Conservation (phyloP, 805 yeast species). For the Blastobotrys attinorum region DNA sequence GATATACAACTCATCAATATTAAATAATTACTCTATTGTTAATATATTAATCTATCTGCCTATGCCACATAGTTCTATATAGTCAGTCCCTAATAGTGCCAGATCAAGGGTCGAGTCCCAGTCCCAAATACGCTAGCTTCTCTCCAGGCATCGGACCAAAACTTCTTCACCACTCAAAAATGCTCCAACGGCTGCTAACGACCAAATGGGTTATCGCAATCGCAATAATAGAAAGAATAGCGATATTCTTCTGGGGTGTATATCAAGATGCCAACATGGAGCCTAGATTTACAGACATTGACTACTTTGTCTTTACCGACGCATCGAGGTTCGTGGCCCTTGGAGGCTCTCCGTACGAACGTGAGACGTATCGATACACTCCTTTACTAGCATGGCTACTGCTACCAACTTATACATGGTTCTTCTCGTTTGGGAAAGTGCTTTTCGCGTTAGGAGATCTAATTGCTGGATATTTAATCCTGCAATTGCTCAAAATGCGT, state of each 20-base stretch:
- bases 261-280: slow-evolving; percentile 78
- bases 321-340: slow-evolving; percentile 66
- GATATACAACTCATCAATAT: no score
- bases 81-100: not conserved
- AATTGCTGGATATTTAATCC: slow-evolving; percentile 62
- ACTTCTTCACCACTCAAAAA: not conserved
- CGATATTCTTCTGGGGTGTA: slow-evolving; percentile 67
- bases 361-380: slow-evolving; percentile 91
- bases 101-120: not conserved
- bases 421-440: slow-evolving; percentile 66
- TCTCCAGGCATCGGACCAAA: not conserved
- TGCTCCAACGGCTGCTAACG: slow-evolving; percentile 1
- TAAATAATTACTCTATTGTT: no score
- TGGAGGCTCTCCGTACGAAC: slow-evolving; percentile 63
- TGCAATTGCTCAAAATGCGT: slow-evolving; percentile 33
- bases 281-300: slow-evolving; percentile 88
- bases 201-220: slow-evolving; percentile 19
- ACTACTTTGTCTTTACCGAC: slow-evolving; percentile 88
- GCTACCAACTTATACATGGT: slow-evolving; percentile 49
- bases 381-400: slow-evolving; percentile 83
- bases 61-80: not conserved
- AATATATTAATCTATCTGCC: not conserved
- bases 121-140: not conserved
- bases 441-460: slow-evolving; percentile 73
- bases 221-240: slow-evolving; percentile 38